Conservation (phyloP, 768 basidiomycete species). For the Fomitopsis pulvina region DNA sequence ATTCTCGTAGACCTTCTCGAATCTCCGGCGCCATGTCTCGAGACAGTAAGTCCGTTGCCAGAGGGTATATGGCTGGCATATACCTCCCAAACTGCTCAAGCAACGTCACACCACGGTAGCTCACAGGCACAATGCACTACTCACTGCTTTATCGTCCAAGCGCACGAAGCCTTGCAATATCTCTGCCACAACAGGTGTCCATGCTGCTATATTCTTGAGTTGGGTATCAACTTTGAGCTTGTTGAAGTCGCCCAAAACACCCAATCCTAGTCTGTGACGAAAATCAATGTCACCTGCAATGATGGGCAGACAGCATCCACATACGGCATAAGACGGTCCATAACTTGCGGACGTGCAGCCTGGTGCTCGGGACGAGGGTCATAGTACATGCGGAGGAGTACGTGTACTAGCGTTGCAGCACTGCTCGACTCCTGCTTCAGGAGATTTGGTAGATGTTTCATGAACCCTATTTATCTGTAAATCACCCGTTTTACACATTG, state of each 20-base stretch:
- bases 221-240: constrained; percentile 87
- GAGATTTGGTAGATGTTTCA: constrained; percentile 98
- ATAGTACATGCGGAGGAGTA: constrained; percentile 89
- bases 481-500: background rate
- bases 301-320: constrained; percentile 25
- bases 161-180: constrained; percentile 84
- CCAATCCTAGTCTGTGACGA: constrained; percentile 65
- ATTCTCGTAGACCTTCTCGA: constrained; percentile 68
- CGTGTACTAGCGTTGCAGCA: constrained; percentile 89
- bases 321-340: constrained; percentile 64
- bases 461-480: constrained; percentile 63
- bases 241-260: constrained; percentile 87
- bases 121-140: constrained; percentile 35
- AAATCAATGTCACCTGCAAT: background rate
- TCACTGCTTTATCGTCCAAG: constrained; percentile 87
- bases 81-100: constrained; percentile 78
- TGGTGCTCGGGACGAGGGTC: constrained; percentile 87
- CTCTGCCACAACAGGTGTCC: constrained; percentile 99
- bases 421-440: constrained; percentile 98
- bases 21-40: constrained; percentile 83
- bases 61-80: constrained; percentile 84
- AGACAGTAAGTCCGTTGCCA: constrained; percentile 77
- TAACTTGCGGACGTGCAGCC: constrained; percentile 73
- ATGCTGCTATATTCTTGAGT: constrained; percentile 90
- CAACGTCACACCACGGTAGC: constrained; percentile 8